phyloP scores from a whole-genome alignment of 352 stramenopile species.

The Nothophytophthora sp. region DNA sequence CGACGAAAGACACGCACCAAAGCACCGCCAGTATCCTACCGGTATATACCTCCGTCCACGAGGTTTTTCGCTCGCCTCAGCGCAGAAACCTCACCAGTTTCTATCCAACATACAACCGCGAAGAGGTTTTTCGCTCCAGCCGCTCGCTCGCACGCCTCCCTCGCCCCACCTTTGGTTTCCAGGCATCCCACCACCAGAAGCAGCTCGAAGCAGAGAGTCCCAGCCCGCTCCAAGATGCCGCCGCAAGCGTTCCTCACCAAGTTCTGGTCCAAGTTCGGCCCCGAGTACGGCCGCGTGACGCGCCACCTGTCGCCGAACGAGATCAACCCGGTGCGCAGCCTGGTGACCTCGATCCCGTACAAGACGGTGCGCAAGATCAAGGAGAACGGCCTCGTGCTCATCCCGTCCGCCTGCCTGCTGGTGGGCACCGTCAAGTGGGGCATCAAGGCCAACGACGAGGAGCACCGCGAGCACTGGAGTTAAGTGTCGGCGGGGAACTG shows the following conservation, averaged over 20 bases:
- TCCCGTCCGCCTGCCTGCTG: conserved; percentile 60
- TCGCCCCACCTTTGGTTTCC: no score
- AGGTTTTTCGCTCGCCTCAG: conserved; percentile 15
- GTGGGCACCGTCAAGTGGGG: conserved; percentile 79
- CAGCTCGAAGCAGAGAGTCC: conserved; percentile 15
- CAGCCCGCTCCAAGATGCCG: conserved; percentile 32
- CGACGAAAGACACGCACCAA: no score
- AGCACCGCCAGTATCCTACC: no score
- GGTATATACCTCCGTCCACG: not conserved
- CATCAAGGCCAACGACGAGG: conserved; percentile 68
- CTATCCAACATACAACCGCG: conserved; percentile 3
- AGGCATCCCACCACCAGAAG: conserved; percentile 26
- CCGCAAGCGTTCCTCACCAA: conserved; percentile 52
- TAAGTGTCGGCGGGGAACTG: conserved; percentile 22
- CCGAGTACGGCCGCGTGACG: conserved; percentile 60
- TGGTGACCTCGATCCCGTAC: conserved; percentile 70
- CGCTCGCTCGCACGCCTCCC: conserved; percentile 14
- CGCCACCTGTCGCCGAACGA: conserved; percentile 78
- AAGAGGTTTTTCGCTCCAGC: conserved; percentile 38
- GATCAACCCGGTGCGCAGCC: conserved; percentile 59
- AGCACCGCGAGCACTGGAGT: conserved; percentile 81
- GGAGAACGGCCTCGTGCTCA: conserved; percentile 76
- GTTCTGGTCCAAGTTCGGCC: conserved; percentile 76
- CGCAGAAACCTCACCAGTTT: no score
- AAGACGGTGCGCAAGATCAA: conserved; percentile 84